Percentiles rank a stretch among this genome's conserved stretches.
These are phyloP conservation scores for Chrysoporthe austroafricana DNA, from an alignment of 2,329 filamentous ascomycete species.

Conservation along the genomic window DNA sequence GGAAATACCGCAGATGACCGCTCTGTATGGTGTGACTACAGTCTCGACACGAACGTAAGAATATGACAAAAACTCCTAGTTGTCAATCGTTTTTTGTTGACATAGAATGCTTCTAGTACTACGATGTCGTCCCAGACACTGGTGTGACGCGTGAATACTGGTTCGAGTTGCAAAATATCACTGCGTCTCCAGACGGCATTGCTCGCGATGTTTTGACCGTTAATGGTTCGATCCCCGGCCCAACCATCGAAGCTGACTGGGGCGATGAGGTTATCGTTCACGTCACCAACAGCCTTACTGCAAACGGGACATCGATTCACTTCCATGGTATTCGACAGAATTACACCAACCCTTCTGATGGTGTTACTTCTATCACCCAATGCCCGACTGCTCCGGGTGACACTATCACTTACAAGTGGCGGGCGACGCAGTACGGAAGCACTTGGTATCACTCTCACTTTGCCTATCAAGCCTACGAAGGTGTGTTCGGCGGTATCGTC, in stretches of 20 bases:
- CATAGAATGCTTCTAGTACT: slow-evolving; percentile 40
- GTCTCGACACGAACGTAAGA: slow-evolving; percentile 32
- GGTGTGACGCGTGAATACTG: slow-evolving; percentile 55
- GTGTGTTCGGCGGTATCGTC: slow-evolving; percentile 62
- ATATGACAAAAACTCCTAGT: neutral
- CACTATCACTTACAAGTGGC: slow-evolving; percentile 59
- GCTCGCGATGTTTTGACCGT: slow-evolving; percentile 47
- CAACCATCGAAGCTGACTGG: slow-evolving; percentile 35
- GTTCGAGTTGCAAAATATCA: slow-evolving; percentile 46
- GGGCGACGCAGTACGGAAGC: slow-evolving; percentile 56
- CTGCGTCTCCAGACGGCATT: slow-evolving; percentile 51
- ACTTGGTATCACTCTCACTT: slow-evolving; percentile 67
- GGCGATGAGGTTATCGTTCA: slow-evolving; percentile 42
- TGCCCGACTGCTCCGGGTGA: slow-evolving; percentile 55
- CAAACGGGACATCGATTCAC: slow-evolving; percentile 44
- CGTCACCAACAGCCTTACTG: slow-evolving; percentile 39
- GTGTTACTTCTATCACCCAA: slow-evolving; percentile 42
- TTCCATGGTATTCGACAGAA: slow-evolving; percentile 45
- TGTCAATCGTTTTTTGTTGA: neutral
- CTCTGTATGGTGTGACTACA: slow-evolving; percentile 45
- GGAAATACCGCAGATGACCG: slow-evolving; percentile 36
- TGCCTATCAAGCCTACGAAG: slow-evolving; percentile 50
- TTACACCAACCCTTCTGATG: slow-evolving; percentile 47
- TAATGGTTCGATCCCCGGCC: slow-evolving; percentile 52
- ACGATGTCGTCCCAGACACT: slow-evolving; percentile 46